Percentiles rank a stretch among this genome's conserved stretches.
Conservation (phyloP, 441 rosid genomes). For the Rhodomyrtus psidioides region DNA sequence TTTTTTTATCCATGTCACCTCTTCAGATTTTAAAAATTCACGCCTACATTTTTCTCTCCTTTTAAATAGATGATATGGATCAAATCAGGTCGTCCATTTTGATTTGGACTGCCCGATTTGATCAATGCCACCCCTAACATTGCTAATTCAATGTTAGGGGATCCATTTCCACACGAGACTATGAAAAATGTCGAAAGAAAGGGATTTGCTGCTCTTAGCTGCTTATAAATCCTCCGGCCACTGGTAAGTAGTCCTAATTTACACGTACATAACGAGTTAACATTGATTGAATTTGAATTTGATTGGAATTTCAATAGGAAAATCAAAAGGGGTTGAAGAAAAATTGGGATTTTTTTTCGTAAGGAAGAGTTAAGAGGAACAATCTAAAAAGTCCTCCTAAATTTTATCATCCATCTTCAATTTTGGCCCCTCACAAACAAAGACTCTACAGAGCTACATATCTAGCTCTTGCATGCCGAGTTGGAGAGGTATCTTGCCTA, state of each 20-base stretch:
- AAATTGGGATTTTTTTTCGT: not conserved
- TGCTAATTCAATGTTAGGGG: too few species aligned
- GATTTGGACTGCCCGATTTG: too few species aligned
- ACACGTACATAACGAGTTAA: not conserved
- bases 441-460: too few species aligned
- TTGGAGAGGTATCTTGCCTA: not conserved
- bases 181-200: not conserved
- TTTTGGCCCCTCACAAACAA: not conserved
- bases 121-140: too few species aligned
- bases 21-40: too few species aligned
- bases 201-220: too few species aligned
- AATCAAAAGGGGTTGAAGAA: not conserved
- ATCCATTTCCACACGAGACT: not conserved
- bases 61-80: too few species aligned
- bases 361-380: not conserved
- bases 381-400: not conserved
- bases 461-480: too few species aligned
- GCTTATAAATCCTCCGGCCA: not conserved
- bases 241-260: not conserved
- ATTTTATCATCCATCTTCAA: not conserved
- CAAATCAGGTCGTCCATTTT: too few species aligned
- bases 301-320: not conserved
- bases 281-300: not conserved
- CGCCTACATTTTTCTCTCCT: too few species aligned
- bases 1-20: too few species aligned